Percentiles rank a stretch among this genome's conserved stretches.
Conservation (phyloP, 2,329 filamentous ascomycete genomes). For the Fusarium humuli region DNA sequence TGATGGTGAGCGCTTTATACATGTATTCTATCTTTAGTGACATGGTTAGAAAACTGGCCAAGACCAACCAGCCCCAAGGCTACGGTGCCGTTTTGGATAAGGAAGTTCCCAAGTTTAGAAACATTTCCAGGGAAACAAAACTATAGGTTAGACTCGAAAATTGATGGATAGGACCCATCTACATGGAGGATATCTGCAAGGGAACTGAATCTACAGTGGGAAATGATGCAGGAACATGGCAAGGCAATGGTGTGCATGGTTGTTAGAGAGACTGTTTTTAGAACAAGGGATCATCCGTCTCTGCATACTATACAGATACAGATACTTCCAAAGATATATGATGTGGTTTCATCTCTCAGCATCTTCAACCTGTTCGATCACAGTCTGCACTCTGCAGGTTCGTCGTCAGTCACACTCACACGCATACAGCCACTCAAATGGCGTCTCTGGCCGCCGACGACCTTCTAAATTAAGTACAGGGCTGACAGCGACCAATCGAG, state of each 20-base stretch:
- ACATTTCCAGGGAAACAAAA: background rate
- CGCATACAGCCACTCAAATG: slow-evolving; percentile 33
- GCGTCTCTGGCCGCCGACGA: slow-evolving; percentile 19
- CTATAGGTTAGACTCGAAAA: background rate
- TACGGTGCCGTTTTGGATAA: slow-evolving; percentile 4
- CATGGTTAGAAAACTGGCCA: slow-evolving; percentile 4
- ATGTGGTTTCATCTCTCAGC: background rate
- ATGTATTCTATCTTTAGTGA: slow-evolving; percentile 34
- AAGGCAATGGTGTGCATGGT: slow-evolving; percentile 7
- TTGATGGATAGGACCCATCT: background rate
- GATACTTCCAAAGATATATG: background rate
- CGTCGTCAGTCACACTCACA: slow-evolving; percentile 27
- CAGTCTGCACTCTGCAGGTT: slow-evolving; percentile 30
- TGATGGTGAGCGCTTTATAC: background rate
- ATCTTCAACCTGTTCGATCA: slow-evolving; percentile 10
- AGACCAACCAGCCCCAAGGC: background rate
- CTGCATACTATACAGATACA: background rate
- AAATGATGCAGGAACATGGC: slow-evolving; percentile 15
- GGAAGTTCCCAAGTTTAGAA: slow-evolving; percentile 14
- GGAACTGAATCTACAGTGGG: slow-evolving; percentile 1
- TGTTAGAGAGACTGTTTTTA: slow-evolving; percentile 23
- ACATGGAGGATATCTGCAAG: background rate
- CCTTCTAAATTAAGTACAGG: slow-evolving; percentile 37
- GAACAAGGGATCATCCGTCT: slow-evolving; percentile 5
- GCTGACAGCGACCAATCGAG: slow-evolving; percentile 26